Evolutionary conservation across 2,329 filamentous ascomycete species (phyloP), one percentile per base, ranked within the genome.

Genomic region (Talaromyces atroroseus): DNA sequence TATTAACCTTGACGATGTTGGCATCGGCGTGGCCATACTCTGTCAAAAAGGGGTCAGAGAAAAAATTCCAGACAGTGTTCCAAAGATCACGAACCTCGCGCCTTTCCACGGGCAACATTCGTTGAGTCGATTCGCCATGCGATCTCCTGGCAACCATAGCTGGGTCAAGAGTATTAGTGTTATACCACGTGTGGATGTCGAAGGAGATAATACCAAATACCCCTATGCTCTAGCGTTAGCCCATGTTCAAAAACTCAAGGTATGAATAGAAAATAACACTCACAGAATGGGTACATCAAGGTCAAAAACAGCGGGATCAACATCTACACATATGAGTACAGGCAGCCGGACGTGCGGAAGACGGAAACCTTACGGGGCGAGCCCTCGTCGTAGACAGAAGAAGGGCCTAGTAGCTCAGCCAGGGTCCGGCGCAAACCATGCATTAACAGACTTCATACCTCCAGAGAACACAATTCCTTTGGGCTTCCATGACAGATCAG

Each of bases 221-320:
- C 36, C 24, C 38, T 52, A 34, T 32, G 8, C 10, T 8, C 23
- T 1, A 8, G 16, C 1, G 23, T 51, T 51, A 42, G 49, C 44
- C 5, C 23, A 20, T 6, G 88, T 80, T 60, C 78, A 78, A 7
- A 40, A 46, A 88, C 77, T 12, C 87, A 83, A 68, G 90, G 88
- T 48, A 89, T 79, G n/a, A 1, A 5, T 11, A 16, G n/a, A n/a
- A 32, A 81, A 59, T n/a, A 12, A 24, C 6, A 83, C 84, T 76
- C 83, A 88, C 65, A 58, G 45, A 50, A 58, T 58, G 26, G 56
- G 56, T 0, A 58, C 50, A 44, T 50, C 80, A 32, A 92, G 80
- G 1, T 91, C 87, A 68, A 95, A 92, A 54, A 92, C 80, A 24
- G 86, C 87, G 36, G 89, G 88, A 70, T 96, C 90, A 58, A 89